These are phyloP conservation scores for Chlamydomonas applanata DNA, from an alignment of 139 green algal species.

Conservation along the genomic window DNA sequence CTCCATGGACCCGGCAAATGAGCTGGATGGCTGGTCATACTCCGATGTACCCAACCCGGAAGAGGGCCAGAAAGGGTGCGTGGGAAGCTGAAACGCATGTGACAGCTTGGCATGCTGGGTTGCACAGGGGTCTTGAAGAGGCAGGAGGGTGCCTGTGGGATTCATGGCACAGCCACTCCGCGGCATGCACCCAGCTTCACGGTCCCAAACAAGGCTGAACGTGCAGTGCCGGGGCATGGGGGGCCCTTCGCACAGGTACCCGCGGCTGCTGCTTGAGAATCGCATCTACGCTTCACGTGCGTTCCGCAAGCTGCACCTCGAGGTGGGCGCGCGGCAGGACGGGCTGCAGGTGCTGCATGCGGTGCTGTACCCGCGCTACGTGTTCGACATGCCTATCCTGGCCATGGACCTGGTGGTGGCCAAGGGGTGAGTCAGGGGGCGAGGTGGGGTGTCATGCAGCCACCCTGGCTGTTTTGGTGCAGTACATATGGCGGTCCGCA, in stretches of 20 bases:
- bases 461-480: no score
- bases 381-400: constrained; percentile 75
- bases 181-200: neutral
- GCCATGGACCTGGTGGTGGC: constrained; percentile 73
- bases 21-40: constrained; percentile 45
- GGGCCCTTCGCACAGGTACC: constrained; percentile 47
- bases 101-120: neutral
- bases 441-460: no score
- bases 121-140: neutral
- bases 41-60: constrained; percentile 51
- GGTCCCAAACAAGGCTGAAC: neutral
- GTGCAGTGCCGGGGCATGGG: neutral
- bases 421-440: constrained; percentile 13
- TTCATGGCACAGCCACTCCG: neutral
- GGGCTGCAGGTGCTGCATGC: constrained; percentile 78
- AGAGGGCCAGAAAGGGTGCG: constrained; percentile 37
- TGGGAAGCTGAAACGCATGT: neutral
- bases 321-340: constrained; percentile 69
- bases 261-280: constrained; percentile 77
- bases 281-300: constrained; percentile 61
- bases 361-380: constrained; percentile 71
- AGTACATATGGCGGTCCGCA: no score
- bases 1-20: constrained; percentile 52
- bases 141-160: neutral
- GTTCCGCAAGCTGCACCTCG: constrained; percentile 87